Base-by-base conservation (phyloP, 306 rosid species). In the Abrus precatorius region DNA sequence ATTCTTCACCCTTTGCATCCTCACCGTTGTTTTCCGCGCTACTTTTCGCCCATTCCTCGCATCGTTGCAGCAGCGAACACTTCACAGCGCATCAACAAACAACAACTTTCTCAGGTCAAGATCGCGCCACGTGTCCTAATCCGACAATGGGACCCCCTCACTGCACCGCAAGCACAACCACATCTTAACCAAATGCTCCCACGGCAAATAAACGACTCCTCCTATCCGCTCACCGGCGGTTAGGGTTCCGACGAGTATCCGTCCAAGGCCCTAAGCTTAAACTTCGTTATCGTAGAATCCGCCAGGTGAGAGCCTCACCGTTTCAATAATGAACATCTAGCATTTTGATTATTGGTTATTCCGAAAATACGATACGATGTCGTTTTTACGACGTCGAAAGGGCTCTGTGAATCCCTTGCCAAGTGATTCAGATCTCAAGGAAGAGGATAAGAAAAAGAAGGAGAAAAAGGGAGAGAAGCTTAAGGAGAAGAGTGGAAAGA, bases 311-410 rank as follows among this genome's bases (percentile, higher is more conserved):
- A 47, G 65, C 75, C 84, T 75, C 70, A 30, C 9, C 29, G 20
- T 53, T 76, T 45, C 69, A 65, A 76, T 63, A 5, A 62, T 29
- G 43, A 71, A 38, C 54, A 11, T 70, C 9, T 9, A 74, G 69
- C 60, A 29, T 65, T 77, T 75, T 63, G 76, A 63, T 20, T 20
- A 20, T 20, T 20, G 20, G 20, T 20, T 20, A 20, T 54, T 45
- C 29, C 4, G 11, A 20, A 32, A 45, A 40, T 9, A 84, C 87
- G 41, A 29, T 9, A 84, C 87, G 85, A 92, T 92, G 97, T 80
- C 93, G 87, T 90, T 85, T 72, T 7, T 90, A 44, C 72, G 92
- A 32, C 93, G 87, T 6, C 86, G 97, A 50, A 92, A 90, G 85
- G 88, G 13, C 7, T 8, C 78, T 45, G 76, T 5, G 28, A 76